Conservation (phyloP, 1,284 basidiomycete genomes). For the Inonotus obliquus region DNA sequence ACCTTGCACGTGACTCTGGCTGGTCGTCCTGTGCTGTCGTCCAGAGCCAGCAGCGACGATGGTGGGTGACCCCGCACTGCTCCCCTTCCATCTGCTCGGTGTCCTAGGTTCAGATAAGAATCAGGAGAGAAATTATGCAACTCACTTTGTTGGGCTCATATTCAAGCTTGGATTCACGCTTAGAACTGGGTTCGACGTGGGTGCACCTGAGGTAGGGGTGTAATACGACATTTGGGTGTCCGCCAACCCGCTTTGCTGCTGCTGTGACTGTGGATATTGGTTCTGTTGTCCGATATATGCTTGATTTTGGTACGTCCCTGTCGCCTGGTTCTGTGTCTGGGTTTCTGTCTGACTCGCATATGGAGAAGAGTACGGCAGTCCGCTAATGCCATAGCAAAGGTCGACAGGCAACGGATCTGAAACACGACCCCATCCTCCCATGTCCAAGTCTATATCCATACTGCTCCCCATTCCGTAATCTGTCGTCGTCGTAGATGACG, state of each 20-base stretch:
- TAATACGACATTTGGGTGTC: neutral
- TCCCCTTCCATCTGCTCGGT: neutral
- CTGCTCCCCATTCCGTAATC: neutral
- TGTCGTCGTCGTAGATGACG: neutral
- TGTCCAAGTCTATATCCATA: conserved; percentile 5
- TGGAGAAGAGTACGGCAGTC: neutral
- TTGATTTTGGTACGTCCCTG: neutral
- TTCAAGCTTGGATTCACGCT: neutral
- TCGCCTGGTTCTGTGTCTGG: neutral
- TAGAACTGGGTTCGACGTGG: neutral
- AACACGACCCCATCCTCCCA: conserved; percentile 12
- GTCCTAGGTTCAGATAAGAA: neutral
- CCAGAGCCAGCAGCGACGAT: neutral
- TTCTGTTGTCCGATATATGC: neutral
- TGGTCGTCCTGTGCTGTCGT: neutral
- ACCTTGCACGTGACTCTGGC: neutral
- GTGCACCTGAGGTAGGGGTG: neutral
- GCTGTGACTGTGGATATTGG: neutral
- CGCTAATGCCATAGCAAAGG: neutral
- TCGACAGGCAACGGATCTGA: conserved; percentile 10
- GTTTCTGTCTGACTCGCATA: neutral
- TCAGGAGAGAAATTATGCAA: no score
- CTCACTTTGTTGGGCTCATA: neutral
- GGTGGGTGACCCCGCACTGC: neutral
- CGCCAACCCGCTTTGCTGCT: neutral